Base-by-base conservation (phyloP, 805 yeast genomes). In the Starmerella potacharoeniae region DNA sequence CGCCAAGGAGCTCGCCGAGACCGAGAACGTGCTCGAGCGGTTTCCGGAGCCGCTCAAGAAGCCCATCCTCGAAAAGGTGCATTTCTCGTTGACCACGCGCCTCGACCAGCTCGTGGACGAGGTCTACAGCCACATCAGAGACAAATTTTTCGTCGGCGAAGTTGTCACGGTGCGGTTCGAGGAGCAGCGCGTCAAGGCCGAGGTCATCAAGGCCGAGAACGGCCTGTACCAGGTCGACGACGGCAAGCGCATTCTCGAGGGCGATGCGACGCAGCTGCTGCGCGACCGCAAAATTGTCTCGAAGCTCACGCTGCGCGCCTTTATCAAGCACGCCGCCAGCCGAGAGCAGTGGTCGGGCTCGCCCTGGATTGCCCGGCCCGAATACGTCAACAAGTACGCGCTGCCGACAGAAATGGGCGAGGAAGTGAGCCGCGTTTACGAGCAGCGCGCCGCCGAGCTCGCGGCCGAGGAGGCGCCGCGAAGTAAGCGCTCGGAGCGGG, bases 1-100 rank as follows among this genome's bases (percentile, higher is more conserved):
- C 46, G 80, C 81, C 53, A 81, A 85, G 56, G 98, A 91, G 71
- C 77, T 59, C 40, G 49, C 52, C 5, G 71, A 68, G 57, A 60
- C 80, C 64, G 64, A 74, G 50, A 62, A 78, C 58, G 88, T 91
- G 52, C 95, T 89, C 64, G 74, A 77, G 54, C 78, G 79, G 64
- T 93, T 93, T 68, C 98, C 98, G 5, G 95, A 91, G 62, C 84
- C 95, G 43, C 76, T 90, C 53, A 83, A 89, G 64, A 96, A 87
- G 64, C 98, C 96, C 10, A 85, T 93, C n/a, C 77, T 95, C 29
- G 73, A 95, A 61, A 81, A 77, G 60, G 76, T 91, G 13, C 96
- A 90, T 66, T 89, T 88, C 66, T 84, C 88, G 61, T 77, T 84
- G 11, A 81, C 81, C 13, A 81, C 95, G 37, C 76, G 97, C 61